phyloP scores from a whole-genome alignment of 352 stramenopile species.

The Peronospora farinosa region DNA sequence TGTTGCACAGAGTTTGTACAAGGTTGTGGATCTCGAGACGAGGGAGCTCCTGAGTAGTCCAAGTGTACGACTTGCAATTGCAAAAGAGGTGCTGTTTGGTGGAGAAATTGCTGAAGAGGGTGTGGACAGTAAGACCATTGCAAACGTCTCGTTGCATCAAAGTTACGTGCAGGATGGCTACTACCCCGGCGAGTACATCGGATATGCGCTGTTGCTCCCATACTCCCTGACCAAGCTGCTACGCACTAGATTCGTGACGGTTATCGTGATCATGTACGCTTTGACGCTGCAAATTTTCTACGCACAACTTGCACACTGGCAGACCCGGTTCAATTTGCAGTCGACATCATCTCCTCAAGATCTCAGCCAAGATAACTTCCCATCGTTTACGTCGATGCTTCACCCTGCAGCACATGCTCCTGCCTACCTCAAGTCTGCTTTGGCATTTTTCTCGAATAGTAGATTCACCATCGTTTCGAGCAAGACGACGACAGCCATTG shows the following conservation, averaged over 20 bases:
- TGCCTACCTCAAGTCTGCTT: slow-evolving; percentile 24
- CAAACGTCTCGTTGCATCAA: slow-evolving; percentile 35
- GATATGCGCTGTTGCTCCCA: slow-evolving; percentile 42
- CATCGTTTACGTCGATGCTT: slow-evolving; percentile 56
- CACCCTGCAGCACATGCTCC: slow-evolving; percentile 44
- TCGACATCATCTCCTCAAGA: slow-evolving; percentile 18
- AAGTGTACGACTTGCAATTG: slow-evolving; percentile 35
- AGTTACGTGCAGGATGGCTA: slow-evolving; percentile 51
- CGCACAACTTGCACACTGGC: slow-evolving; percentile 60
- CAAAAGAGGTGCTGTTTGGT: slow-evolving; percentile 40
- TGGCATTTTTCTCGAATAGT: slow-evolving; percentile 1
- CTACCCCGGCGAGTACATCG: slow-evolving; percentile 38
- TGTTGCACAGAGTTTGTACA: slow-evolving; percentile 56
- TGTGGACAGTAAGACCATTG: slow-evolving; percentile 10
- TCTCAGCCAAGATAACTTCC: slow-evolving; percentile 34
- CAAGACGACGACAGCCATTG: slow-evolving; percentile 5
- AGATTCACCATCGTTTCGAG: slow-evolving; percentile 7
- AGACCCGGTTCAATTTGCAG: slow-evolving; percentile 52
- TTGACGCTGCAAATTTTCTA: slow-evolving; percentile 60
- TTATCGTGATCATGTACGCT: slow-evolving; percentile 60
- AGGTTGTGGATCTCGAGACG: slow-evolving; percentile 46
- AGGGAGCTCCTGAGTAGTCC: slow-evolving; percentile 39
- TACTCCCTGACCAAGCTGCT: slow-evolving; percentile 46
- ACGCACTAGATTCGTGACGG: slow-evolving; percentile 34
- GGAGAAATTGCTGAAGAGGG: slow-evolving; percentile 1